Conservation (phyloP, 2,329 filamentous ascomycete genomes). For the Samsoniella hepiali region DNA sequence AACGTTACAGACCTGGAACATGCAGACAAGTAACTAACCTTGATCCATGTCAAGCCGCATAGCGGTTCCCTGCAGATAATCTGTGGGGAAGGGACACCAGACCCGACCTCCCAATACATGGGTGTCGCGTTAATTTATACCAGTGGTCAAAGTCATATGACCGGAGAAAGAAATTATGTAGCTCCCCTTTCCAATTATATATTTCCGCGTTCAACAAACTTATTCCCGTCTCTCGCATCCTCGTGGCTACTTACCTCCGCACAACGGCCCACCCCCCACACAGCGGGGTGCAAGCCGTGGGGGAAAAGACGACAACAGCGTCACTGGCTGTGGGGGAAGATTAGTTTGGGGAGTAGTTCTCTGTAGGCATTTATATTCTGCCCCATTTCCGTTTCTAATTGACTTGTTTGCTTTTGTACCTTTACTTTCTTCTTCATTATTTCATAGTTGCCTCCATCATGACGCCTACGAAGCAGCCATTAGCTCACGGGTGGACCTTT, state of each 20-base stretch:
- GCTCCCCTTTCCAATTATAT: not conserved
- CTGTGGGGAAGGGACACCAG: not conserved
- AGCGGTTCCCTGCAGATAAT: not conserved
- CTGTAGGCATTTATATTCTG: not conserved
- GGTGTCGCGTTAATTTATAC: not conserved
- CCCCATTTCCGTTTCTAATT: not conserved
- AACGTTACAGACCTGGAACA: not conserved
- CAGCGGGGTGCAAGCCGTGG: slow-evolving; percentile 12
- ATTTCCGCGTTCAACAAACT: not conserved
- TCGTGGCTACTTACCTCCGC: not conserved
- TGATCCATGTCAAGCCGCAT: too few species aligned
- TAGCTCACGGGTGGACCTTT: slow-evolving; percentile 28
- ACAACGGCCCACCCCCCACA: slow-evolving; percentile 6
- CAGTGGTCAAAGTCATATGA: not conserved
- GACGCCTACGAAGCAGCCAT: slow-evolving; percentile 8
- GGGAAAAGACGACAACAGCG: not conserved
- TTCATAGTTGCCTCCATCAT: not conserved
- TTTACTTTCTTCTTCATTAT: not conserved
- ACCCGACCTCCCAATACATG: not conserved
- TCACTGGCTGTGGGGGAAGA: slow-evolving; percentile 1
- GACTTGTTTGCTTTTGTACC: not conserved
- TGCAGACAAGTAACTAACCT: not conserved
- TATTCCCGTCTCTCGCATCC: not conserved
- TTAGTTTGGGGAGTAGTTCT: not conserved
- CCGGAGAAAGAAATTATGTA: too few species aligned